Percentiles rank a stretch among this genome's conserved stretches.
Evolutionary conservation across 805 yeast genomes (phyloP).

Genomic region (Zygoascus ofunaensis): DNA sequence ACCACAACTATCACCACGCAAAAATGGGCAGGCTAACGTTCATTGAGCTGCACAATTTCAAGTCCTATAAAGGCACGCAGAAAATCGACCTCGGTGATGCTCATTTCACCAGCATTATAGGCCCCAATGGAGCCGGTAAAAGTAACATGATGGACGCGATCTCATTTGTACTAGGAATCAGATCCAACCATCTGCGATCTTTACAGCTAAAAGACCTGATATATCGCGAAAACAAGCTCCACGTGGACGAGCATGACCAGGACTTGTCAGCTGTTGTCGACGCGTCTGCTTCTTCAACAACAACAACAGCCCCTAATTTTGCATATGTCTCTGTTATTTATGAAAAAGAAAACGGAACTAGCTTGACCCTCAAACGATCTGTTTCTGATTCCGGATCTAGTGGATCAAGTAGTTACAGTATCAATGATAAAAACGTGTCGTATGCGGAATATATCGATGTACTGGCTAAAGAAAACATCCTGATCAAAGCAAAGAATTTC

Average conservation of each 20-base stretch:
- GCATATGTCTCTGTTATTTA: slow-evolving; percentile 79
- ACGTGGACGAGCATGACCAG: not conserved
- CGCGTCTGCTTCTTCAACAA: slow-evolving; percentile 22
- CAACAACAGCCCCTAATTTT: slow-evolving; percentile 34
- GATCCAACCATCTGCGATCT: slow-evolving; percentile 68
- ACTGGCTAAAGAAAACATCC: slow-evolving; percentile 67
- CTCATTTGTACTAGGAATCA: slow-evolving; percentile 84
- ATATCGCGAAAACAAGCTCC: slow-evolving; percentile 55
- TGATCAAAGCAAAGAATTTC: slow-evolving; percentile 84
- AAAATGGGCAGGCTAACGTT: slow-evolving; percentile 77
- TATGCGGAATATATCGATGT: slow-evolving; percentile 56
- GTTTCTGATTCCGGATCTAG: slow-evolving; percentile 16
- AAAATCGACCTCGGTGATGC: slow-evolving; percentile 72
- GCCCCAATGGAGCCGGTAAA: slow-evolving; percentile 98
- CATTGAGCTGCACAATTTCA: slow-evolving; percentile 75
- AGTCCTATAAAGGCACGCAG: slow-evolving; percentile 75
- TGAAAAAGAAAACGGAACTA: slow-evolving; percentile 48
- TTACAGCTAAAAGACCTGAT: slow-evolving; percentile 63
- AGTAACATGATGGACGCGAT: slow-evolving; percentile 97
- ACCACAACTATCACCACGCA: not conserved
- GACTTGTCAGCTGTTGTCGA: slow-evolving; percentile 21
- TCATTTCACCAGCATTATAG: slow-evolving; percentile 81
- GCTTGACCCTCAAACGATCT: slow-evolving; percentile 53
- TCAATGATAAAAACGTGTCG: slow-evolving; percentile 52
- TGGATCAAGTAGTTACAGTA: slow-evolving; percentile 60